A percentile compares a stretch with the other conserved stretches of the same genome.
Evolutionary conservation across 2,329 filamentous ascomycete genomes (phyloP).

Genomic region (Ceratocystis diversiconidia): DNA sequence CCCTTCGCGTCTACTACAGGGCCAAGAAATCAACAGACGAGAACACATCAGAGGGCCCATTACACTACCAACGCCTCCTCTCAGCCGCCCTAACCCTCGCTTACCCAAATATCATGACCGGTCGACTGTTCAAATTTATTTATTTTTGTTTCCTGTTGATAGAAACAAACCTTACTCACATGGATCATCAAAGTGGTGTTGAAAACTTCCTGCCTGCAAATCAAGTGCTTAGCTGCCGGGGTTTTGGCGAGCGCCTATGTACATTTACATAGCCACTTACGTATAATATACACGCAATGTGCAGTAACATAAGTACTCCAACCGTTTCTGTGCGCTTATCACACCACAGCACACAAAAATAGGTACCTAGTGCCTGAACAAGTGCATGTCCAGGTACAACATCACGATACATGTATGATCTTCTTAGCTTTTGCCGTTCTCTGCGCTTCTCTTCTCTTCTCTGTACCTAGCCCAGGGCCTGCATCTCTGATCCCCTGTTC

Average conservation of each 20-base stretch:
- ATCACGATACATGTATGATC: background rate
- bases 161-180: background rate
- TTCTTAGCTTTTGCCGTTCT: background rate
- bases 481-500: background rate
- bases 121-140: background rate
- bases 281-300: background rate
- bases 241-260: background rate
- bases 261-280: background rate
- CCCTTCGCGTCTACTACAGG: background rate
- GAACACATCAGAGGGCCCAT: background rate
- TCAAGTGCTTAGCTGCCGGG: background rate
- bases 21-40: background rate
- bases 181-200: background rate
- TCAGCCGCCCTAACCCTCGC: background rate
- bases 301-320: background rate
- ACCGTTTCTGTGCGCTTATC: background rate
- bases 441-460: background rate
- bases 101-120: background rate
- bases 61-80: background rate
- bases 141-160: background rate
- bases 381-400: background rate
- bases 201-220: background rate
- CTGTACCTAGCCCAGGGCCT: background rate
- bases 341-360: background rate
- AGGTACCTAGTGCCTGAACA: background rate